A percentile compares a stretch with the other conserved stretches of the same genome.
Evolutionary conservation across 1,284 basidiomycete genomes (phyloP).

Genomic region (Ustilago esculenta): DNA sequence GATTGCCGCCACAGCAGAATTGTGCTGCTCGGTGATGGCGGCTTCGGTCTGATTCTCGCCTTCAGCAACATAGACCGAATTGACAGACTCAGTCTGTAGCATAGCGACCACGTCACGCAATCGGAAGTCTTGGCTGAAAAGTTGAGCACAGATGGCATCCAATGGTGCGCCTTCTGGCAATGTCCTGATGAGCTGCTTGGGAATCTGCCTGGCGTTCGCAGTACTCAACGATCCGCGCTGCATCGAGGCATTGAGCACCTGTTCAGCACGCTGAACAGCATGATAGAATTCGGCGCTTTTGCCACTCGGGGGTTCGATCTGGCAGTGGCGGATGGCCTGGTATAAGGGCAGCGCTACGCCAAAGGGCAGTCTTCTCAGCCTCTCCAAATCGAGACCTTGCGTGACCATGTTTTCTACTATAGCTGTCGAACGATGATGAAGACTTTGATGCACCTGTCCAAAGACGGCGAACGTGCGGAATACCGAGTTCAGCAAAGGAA

Average conservation of each 20-base stretch:
- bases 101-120: conserved; percentile 61
- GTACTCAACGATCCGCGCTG: conserved; percentile 18
- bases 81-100: conserved; percentile 51
- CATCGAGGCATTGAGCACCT: conserved; percentile 67
- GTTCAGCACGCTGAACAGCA: conserved; percentile 81
- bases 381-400: conserved; percentile 71
- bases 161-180: conserved; percentile 42
- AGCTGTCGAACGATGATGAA: conserved; percentile 35
- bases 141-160: conserved; percentile 56
- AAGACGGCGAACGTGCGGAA: conserved; percentile 15
- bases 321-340: conserved; percentile 83
- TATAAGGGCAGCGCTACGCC: conserved; percentile 81
- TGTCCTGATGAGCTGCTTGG: conserved; percentile 20
- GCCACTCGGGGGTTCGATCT: conserved; percentile 77
- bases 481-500: conserved; percentile 18
- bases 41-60: conserved; percentile 47
- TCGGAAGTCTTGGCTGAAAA: conserved; percentile 59
- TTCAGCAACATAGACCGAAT: conserved; percentile 44
- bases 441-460: not conserved
- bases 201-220: conserved; percentile 7
- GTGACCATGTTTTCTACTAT: conserved; percentile 75
- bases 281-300: conserved; percentile 79
- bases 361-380: conserved; percentile 72
- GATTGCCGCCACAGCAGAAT: conserved; percentile 30
- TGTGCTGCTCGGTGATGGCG: conserved; percentile 41